phyloP scores from a whole-genome alignment of 306 rosid species.

The Vicia sativa region DNA sequence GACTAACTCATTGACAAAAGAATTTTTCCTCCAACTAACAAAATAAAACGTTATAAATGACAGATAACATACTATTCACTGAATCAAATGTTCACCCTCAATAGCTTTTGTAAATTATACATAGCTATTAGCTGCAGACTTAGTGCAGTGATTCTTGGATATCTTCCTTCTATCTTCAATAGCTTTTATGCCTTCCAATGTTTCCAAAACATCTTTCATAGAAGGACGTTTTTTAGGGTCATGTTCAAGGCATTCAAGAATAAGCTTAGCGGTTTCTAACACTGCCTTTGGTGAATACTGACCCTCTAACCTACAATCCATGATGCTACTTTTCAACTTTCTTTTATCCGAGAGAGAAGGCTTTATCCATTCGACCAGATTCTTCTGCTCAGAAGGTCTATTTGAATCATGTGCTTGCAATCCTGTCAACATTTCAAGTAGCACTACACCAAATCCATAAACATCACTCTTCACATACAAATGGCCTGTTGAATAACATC shows the following conservation, averaged over 20 bases:
- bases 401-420: slow-evolving; percentile 56
- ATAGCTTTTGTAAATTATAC: slow-evolving; percentile 1
- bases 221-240: slow-evolving; percentile 75
- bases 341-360: slow-evolving; percentile 51
- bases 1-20: neutral
- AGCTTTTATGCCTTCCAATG: slow-evolving; percentile 59
- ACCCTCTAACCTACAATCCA: slow-evolving; percentile 67
- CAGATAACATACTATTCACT: neutral
- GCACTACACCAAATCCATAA: slow-evolving; percentile 87
- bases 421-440: slow-evolving; percentile 84
- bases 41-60: neutral
- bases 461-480: slow-evolving; percentile 89
- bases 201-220: slow-evolving; percentile 71
- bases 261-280: slow-evolving; percentile 49
- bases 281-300: slow-evolving; percentile 73
- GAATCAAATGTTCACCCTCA: neutral
- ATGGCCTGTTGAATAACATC: slow-evolving; percentile 61
- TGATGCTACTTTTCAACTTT: slow-evolving; percentile 48
- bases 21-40: slow-evolving; percentile 6
- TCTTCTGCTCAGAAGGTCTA: slow-evolving; percentile 53
- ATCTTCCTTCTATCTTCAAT: slow-evolving; percentile 42
- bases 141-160: slow-evolving; percentile 21
- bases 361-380: slow-evolving; percentile 75
- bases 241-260: slow-evolving; percentile 59
- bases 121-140: slow-evolving; percentile 1